Conservation (phyloP, 805 yeast species). For the Wickerhamiella alocasiicola region DNA sequence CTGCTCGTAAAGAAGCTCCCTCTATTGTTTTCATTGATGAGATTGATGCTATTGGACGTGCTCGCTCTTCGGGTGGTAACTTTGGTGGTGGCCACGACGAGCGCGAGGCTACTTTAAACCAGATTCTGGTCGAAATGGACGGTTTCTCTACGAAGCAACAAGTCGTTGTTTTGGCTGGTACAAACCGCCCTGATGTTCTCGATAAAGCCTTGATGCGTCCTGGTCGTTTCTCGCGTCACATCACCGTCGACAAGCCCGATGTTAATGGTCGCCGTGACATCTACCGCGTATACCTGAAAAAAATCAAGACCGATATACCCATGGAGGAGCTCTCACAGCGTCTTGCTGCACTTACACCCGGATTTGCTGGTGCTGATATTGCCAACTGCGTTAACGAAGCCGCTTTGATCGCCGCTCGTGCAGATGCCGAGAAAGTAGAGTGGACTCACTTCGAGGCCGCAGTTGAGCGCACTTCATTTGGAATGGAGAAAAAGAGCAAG, state of each 20-base stretch:
- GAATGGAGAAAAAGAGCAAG: slow-evolving; percentile 80
- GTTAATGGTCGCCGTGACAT: slow-evolving; percentile 90
- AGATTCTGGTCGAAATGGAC: slow-evolving; percentile 95
- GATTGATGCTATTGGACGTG: slow-evolving; percentile 98
- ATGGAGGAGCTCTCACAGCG: slow-evolving; percentile 61
- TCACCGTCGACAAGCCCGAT: slow-evolving; percentile 84
- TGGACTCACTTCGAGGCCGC: slow-evolving; percentile 85
- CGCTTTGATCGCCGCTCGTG: slow-evolving; percentile 91
- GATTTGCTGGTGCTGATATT: slow-evolving; percentile 96
- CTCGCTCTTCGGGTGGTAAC: slow-evolving; percentile 41
- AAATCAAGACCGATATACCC: slow-evolving; percentile 47
- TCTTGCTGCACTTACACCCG: slow-evolving; percentile 92
- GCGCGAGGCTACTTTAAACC: slow-evolving; percentile 91
- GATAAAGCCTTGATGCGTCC: slow-evolving; percentile 93
- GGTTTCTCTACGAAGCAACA: slow-evolving; percentile 88
- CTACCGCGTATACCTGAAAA: slow-evolving; percentile 70
- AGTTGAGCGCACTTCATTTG: slow-evolving; percentile 94
- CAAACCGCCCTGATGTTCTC: slow-evolving; percentile 86
- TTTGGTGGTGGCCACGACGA: slow-evolving; percentile 82
- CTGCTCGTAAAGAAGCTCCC: slow-evolving; percentile 91
- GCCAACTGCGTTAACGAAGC: slow-evolving; percentile 97
- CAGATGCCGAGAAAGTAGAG: slow-evolving; percentile 54
- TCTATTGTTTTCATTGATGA: slow-evolving; percentile 95
- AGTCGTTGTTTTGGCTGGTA: slow-evolving; percentile 94
- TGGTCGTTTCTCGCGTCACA: slow-evolving; percentile 93